A percentile compares a stretch with the other conserved stretches of the same genome.
These are phyloP conservation scores for Zasmidium cellare DNA, from an alignment of 2,329 filamentous ascomycete genomes.

Conservation along the genomic window DNA sequence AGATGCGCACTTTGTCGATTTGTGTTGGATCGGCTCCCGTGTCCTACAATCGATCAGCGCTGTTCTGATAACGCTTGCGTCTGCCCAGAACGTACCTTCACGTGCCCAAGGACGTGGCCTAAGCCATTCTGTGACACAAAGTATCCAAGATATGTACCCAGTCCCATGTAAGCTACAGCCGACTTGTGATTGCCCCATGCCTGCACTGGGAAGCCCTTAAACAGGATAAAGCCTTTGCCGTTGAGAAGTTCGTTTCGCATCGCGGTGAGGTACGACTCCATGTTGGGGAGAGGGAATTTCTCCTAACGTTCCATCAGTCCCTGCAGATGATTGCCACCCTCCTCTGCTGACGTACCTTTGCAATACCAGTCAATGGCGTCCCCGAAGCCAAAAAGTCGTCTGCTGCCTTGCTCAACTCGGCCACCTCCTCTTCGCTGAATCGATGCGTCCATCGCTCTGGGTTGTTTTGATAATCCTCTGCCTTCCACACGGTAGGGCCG, in stretches of 20 bases:
- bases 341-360: constrained; percentile 45
- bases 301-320: constrained; percentile 33
- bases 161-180: constrained; percentile 86
- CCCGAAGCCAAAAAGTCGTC: constrained; percentile 68
- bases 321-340: neutral
- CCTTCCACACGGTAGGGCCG: constrained; percentile 72
- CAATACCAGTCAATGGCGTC: constrained; percentile 70
- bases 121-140: constrained; percentile 83
- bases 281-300: constrained; percentile 62
- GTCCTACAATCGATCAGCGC: constrained; percentile 46
- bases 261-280: constrained; percentile 54
- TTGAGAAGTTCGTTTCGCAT: constrained; percentile 70
- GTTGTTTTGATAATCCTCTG: constrained; percentile 61
- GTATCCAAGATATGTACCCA: constrained; percentile 78
- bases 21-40: constrained; percentile 77
- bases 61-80: too few species aligned
- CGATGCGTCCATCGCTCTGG: constrained; percentile 72
- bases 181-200: constrained; percentile 78
- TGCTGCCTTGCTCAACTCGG: constrained; percentile 65
- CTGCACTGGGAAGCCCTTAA: constrained; percentile 78
- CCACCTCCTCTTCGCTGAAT: constrained; percentile 66
- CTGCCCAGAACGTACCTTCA: too few species aligned
- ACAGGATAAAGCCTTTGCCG: constrained; percentile 86
- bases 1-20: constrained; percentile 86
- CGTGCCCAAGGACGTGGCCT: constrained; percentile 84